Percentiles rank a stretch among this genome's conserved stretches.
These are phyloP conservation scores for Fomitopsis schrenkii DNA, from an alignment of 1,284 basidiomycete genomes.

Conservation along the genomic window DNA sequence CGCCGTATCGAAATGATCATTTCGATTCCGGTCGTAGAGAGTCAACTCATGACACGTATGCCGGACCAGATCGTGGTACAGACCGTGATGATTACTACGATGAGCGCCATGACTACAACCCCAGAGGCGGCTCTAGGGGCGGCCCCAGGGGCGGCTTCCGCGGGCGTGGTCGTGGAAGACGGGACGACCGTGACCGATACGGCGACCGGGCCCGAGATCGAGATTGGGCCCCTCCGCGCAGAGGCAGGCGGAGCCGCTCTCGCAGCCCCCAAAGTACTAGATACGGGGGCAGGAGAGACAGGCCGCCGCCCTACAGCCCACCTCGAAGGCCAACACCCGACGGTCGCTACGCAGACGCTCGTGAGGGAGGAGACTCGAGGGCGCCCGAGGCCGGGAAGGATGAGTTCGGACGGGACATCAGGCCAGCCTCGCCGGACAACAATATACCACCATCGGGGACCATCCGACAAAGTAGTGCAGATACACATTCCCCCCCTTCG, in stretches of 20 bases:
- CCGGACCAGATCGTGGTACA: slow-evolving; percentile 45
- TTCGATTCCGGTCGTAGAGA: slow-evolving; percentile 39
- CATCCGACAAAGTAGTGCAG: slow-evolving; percentile 9
- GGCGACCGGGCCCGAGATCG: slow-evolving; percentile 35
- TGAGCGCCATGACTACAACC: slow-evolving; percentile 24
- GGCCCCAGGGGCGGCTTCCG: slow-evolving; percentile 42
- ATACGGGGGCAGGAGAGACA: slow-evolving; percentile 41
- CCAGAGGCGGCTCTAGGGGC: slow-evolving; percentile 41
- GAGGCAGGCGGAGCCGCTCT: slow-evolving; percentile 58
- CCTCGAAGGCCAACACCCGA: slow-evolving; percentile 37
- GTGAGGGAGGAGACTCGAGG: slow-evolving; percentile 5
- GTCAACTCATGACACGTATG: slow-evolving; percentile 41
- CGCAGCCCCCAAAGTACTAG: slow-evolving; percentile 55
- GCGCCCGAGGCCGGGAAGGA: slow-evolving; percentile 46
- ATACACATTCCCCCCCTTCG: slow-evolving; percentile 15
- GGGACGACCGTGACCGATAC: slow-evolving; percentile 43
- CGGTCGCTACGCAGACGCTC: slow-evolving; percentile 13
- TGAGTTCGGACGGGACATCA: slow-evolving; percentile 79
- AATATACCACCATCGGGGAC: slow-evolving; percentile 10
- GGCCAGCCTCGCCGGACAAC: slow-evolving; percentile 38
- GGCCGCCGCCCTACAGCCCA: slow-evolving; percentile 55
- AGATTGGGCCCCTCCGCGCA: slow-evolving; percentile 35
- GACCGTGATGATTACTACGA: slow-evolving; percentile 35
- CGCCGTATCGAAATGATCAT: slow-evolving; percentile 40
- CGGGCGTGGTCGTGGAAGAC: slow-evolving; percentile 42